phyloP scores from a whole-genome alignment of 139 green algal species.

The Desmodesmus armatus region DNA sequence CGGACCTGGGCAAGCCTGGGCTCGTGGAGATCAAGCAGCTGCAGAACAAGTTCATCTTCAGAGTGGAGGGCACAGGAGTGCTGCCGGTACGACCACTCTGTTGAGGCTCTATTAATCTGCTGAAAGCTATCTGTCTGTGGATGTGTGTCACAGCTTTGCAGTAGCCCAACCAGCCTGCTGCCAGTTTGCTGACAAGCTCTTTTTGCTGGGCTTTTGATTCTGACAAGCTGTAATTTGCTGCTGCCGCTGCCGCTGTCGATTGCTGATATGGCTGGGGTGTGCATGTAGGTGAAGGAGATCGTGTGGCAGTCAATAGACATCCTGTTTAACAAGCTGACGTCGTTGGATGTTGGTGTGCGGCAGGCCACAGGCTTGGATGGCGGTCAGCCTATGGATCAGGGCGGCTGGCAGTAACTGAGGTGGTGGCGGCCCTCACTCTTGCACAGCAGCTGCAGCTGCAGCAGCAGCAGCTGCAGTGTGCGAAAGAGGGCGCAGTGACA shows the following conservation, averaged over 20 bases:
- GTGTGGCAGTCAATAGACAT: slow-evolving; percentile 37
- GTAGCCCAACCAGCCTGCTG: neutral
- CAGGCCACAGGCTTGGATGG: too few relatives aligned
- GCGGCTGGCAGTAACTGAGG: too few relatives aligned
- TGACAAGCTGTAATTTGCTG: neutral
- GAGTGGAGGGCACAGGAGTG: slow-evolving; percentile 90
- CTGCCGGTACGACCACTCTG: slow-evolving; percentile 70
- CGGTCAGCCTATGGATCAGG: too few relatives aligned
- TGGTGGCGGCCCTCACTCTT: too few relatives aligned
- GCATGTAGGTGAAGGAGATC: slow-evolving; percentile 33
- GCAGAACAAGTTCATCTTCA: slow-evolving; percentile 94
- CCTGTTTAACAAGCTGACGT: slow-evolving; percentile 8
- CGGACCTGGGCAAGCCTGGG: slow-evolving; percentile 85
- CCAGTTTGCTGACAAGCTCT: neutral
- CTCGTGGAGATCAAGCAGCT: slow-evolving; percentile 78
- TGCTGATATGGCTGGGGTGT: too few relatives aligned
- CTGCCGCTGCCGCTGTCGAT: slow-evolving; percentile 2
- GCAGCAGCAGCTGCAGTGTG: too few relatives aligned
- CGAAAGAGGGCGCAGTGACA: too few relatives aligned
- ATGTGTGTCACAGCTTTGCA: neutral
- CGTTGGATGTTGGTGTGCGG: too few relatives aligned
- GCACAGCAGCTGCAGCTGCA: too few relatives aligned
- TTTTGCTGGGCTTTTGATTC: neutral
- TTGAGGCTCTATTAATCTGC: too few relatives aligned
- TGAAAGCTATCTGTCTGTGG: neutral